Evolutionary conservation across 2,329 filamentous ascomycete species (phyloP), one percentile per base, ranked within the genome.

Genomic region (Ambrosiella beaveri): DNA sequence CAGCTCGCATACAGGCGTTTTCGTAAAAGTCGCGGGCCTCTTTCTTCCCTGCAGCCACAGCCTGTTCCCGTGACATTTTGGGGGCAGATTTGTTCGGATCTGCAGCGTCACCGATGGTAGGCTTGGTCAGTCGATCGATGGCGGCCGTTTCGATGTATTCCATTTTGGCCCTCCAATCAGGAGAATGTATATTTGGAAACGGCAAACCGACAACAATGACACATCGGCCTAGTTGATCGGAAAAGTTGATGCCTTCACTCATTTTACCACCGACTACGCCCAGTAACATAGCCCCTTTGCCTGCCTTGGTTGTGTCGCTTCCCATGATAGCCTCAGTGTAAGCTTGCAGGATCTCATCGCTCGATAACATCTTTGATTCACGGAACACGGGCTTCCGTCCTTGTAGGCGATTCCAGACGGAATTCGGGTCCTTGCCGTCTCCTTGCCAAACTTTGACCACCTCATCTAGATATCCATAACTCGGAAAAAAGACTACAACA

Each of bases 211-310:
- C 80, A n/a, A 97, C 85, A 12, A 95, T 74, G 7, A 98, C 89
- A 57, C 87, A 91, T 35, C 93, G 83, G 1, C 93, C 93, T 0
- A 98, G 80, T 2, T 78, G 76, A 70, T 98, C 90, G 0, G 88
- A 91, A 72, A 98, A 98, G 71, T 98, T 98, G 72, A 98, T 98
- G 63, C 93, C 93, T 71, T 98, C 93, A 59, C 88, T 95, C 71
- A 98, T 84, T 64, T 91, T 95, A 12, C 93, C 93, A 57, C 91
- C 91, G 2, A 98, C 85, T 2, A 98, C 90, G 57, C 88, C 90
- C 35, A 98, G 78, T 0, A 98, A 77, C 0, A 97, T 72, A 0
- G 86, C 91, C 0, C 90, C 90, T 45, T 57, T 62, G 4, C 61
- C 57, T 1, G n/a, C 27, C 3, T 49, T 54, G 69, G 75, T 45